These are phyloP conservation scores for Phytophthora sansomeana DNA, from an alignment of 352 stramenopile species.

Conservation along the genomic window DNA sequence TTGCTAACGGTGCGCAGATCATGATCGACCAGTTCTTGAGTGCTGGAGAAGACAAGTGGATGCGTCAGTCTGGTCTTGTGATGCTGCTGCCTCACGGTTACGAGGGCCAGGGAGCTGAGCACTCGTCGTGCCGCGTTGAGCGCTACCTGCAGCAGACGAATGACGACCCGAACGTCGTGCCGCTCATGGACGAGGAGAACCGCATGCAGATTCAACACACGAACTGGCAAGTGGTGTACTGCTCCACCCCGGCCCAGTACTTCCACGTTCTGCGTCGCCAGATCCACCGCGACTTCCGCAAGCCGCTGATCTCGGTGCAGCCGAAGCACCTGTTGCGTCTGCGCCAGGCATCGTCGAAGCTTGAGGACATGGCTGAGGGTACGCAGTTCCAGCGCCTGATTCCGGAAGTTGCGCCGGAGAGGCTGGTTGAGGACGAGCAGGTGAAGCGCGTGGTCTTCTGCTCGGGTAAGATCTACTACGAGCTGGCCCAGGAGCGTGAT, in stretches of 20 bases:
- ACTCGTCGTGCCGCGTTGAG: slow-evolving; percentile 95
- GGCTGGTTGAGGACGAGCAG: slow-evolving; percentile 58
- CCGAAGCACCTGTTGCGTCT: slow-evolving; percentile 96
- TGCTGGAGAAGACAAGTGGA: slow-evolving; percentile 97
- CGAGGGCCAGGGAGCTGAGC: slow-evolving; percentile 96
- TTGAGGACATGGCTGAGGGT: slow-evolving; percentile 95
- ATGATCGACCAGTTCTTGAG: slow-evolving; percentile 98
- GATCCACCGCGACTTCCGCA: slow-evolving; percentile 98
- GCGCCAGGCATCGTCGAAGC: slow-evolving; percentile 89
- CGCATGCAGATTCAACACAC: slow-evolving; percentile 97
- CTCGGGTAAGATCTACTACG: slow-evolving; percentile 98
- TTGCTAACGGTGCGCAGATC: slow-evolving; percentile 96
- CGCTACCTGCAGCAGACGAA: slow-evolving; percentile 95
- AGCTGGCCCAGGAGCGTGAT: slow-evolving; percentile 92
- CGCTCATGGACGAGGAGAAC: slow-evolving; percentile 92
- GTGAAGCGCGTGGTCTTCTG: slow-evolving; percentile 94
- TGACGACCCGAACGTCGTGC: slow-evolving; percentile 95
- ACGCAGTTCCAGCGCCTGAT: slow-evolving; percentile 94
- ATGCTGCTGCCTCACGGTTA: slow-evolving; percentile 97
- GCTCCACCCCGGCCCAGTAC: slow-evolving; percentile 94
- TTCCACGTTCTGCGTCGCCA: slow-evolving; percentile 93
- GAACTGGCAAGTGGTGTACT: slow-evolving; percentile 98
- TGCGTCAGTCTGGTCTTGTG: slow-evolving; percentile 94
- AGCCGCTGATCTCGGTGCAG: slow-evolving; percentile 96
- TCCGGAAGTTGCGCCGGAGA: slow-evolving; percentile 76